These are phyloP conservation scores for Lepiota venenata DNA, from an alignment of 768 basidiomycete species.

Conservation along the genomic window DNA sequence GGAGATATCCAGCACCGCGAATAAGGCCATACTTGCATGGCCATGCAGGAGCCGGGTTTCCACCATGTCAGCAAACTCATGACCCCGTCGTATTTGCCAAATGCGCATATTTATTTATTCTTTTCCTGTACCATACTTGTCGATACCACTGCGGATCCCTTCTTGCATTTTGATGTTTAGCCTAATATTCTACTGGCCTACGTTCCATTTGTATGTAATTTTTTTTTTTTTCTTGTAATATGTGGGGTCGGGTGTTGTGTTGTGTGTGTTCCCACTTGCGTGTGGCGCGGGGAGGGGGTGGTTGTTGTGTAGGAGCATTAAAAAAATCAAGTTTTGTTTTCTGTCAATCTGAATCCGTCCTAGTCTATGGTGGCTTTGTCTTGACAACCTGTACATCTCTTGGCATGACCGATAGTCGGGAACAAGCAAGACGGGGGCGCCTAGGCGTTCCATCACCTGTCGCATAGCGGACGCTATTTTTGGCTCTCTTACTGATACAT, in stretches of 20 bases:
- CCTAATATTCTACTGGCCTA: conserved; percentile 1
- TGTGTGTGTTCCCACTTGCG: no score
- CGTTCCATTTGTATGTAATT: conserved; percentile 8
- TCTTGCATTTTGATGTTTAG: conserved; percentile 5
- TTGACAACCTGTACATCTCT: background rate
- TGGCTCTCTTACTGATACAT: background rate
- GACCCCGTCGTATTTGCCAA: background rate
- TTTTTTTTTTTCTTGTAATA: conserved; percentile 2
- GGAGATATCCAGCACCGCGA: conserved; percentile 29
- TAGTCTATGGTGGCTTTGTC: background rate
- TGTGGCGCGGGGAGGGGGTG: no score
- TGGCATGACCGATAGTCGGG: conserved; percentile 2
- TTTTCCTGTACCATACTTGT: conserved; percentile 12
- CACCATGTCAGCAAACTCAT: background rate
- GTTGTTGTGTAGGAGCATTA: no score
- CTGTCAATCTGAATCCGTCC: background rate
- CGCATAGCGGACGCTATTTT: background rate
- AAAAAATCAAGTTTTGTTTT: background rate
- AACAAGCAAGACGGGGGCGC: background rate
- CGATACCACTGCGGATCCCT: conserved; percentile 8
- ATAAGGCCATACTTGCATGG: conserved; percentile 14
- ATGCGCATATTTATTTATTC: conserved; percentile 7
- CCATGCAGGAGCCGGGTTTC: background rate
- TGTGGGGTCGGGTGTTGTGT: no score
- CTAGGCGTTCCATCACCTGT: conserved; percentile 1